These are phyloP conservation scores for Niveomyces coronatus DNA, from an alignment of 2,329 filamentous ascomycete species.

Conservation along the genomic window DNA sequence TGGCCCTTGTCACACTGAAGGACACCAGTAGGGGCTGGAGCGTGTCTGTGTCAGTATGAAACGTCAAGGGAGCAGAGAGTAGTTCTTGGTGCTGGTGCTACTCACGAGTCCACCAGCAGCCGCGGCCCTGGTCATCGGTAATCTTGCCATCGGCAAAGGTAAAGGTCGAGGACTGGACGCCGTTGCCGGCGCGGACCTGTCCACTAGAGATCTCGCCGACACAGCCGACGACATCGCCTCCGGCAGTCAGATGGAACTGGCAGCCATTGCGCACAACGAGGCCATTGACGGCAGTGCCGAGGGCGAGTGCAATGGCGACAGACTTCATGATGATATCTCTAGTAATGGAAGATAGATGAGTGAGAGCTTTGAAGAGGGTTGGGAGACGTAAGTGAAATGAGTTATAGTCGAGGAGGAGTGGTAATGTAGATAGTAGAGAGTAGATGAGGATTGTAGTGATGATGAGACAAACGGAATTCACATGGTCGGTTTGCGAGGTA, in stretches of 20 bases:
- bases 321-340: conserved; percentile 8
- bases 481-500: not conserved
- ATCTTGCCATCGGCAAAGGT: conserved; percentile 45
- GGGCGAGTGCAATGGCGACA: conserved; percentile 11
- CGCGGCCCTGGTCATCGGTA: conserved; percentile 43
- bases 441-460: not conserved
- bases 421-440: too few relatives aligned
- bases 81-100: too few relatives aligned
- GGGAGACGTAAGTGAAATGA: too few relatives aligned
- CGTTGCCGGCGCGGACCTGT: conserved; percentile 41
- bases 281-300: conserved; percentile 13
- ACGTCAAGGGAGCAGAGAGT: not conserved
- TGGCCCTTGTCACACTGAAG: conserved; percentile 51
- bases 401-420: too few relatives aligned
- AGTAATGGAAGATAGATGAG: not conserved
- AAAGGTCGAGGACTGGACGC: conserved; percentile 37
- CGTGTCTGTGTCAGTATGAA: conserved; percentile 2
- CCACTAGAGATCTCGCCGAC: conserved; percentile 53
- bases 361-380: not conserved
- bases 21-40: conserved; percentile 42
- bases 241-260: conserved; percentile 39
- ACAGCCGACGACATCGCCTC: conserved; percentile 37
- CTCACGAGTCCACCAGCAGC: conserved; percentile 54
- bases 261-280: conserved; percentile 14
- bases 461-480: not conserved